Percentiles rank a stretch among this genome's conserved stretches.
Conservation (phyloP, 352 stramenopile species). For the Nothophytophthora sp. region DNA sequence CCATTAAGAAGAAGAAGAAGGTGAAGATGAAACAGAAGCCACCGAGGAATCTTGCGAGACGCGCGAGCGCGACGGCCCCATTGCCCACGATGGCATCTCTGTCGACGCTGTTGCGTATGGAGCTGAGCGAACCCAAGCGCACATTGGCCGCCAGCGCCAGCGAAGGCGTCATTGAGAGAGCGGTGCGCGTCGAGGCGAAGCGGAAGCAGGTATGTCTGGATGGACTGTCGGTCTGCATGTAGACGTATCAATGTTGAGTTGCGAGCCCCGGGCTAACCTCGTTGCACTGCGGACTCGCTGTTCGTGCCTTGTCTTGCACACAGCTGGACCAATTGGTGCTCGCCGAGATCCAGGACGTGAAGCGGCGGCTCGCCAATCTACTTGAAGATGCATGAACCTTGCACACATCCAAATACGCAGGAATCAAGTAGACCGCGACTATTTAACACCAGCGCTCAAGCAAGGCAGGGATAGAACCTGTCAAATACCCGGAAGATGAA, state of each 20-base stretch:
- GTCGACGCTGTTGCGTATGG: constrained; percentile 36
- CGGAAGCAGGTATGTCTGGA: constrained; percentile 50
- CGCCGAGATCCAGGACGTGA: constrained; percentile 64
- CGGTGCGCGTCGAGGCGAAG: constrained; percentile 50
- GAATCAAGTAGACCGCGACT: no score
- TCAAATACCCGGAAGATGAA: no score
- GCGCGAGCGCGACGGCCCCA: not conserved
- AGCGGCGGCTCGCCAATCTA: constrained; percentile 59
- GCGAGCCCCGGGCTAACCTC: no score
- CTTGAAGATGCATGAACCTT: constrained; percentile 21
- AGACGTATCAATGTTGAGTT: no score
- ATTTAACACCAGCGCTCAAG: not conserved
- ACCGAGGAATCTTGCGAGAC: constrained; percentile 10
- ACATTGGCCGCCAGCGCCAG: constrained; percentile 16
- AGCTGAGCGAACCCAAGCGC: constrained; percentile 27
- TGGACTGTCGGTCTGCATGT: no score
- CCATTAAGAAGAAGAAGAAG: constrained; percentile 12
- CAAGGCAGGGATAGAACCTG: no score
- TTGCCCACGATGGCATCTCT: constrained; percentile 21
- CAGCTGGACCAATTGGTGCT: constrained; percentile 68
- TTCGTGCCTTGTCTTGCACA: not conserved
- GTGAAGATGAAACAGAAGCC: constrained; percentile 14
- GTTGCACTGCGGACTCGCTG: not conserved
- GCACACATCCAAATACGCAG: not conserved
- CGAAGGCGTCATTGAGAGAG: constrained; percentile 40